Base-by-base conservation (phyloP, 495 filamentous ascomycete species). In the Hypoxylon rickii region DNA sequence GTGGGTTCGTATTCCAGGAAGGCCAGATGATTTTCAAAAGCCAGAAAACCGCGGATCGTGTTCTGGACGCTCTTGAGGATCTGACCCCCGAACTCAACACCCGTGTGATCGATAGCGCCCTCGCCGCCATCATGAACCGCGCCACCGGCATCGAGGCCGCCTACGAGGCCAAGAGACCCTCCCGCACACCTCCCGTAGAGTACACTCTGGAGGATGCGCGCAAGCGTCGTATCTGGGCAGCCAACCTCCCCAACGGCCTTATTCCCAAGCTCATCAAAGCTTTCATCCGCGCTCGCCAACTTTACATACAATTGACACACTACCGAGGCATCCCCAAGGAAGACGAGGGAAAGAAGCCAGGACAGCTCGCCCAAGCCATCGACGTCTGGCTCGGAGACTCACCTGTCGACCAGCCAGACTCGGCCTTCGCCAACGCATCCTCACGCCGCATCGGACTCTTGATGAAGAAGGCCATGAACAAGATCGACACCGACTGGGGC, bases 1-100 rank as follows among this genome's bases (percentile, higher is more conserved):
- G 17, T 7, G 55, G 55, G 12, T 59, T 47, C 17, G 12, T 47
- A 6, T 59, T 47, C 37, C 15, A 17, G 2, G 29, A 52, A 16
- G 22, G 17, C 7, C 36, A 37, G 16, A 42, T 47, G 29, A 44
- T 59, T 18, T 48, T 59, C 42, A n/a, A 42, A 0, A 0, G 1
- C 18, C 20, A 47, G 13, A 2, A 16, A 20, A 37, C 47, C 19
- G 15, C 4, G 26, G 11, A 36, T 1, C 12, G 21, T 12, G n/a
- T 58, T 16, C 42, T 36, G 16, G 38, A 15, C 29, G 55, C 48
- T 12, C 38, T 59, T 7, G 24, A 48, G 6, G 20, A 8, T 7
- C 3, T 12, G 1, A 26, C n/a, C 0, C 29, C 48, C 18, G 4
- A 6, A 2, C 29, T 52, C 5, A n/a, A 41, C 1, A 7, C 42